A percentile compares a stretch with the other conserved stretches of the same genome.
These are phyloP conservation scores for Oldenlandia corymbosa DNA, from an alignment of 257 asterid species.

Conservation along the genomic window DNA sequence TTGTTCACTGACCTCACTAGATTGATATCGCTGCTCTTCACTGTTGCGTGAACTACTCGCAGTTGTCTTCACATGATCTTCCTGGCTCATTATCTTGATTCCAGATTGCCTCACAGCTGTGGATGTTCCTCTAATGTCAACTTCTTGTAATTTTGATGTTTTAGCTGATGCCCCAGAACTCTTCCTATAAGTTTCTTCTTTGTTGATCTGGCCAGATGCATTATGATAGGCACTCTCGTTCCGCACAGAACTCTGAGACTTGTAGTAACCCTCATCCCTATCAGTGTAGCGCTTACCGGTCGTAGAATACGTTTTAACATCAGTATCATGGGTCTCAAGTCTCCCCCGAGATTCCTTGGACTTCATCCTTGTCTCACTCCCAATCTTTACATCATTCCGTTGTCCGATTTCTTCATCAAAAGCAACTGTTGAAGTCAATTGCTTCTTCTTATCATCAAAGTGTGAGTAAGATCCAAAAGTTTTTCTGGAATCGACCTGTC, in stretches of 20 bases:
- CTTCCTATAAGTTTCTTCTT: slow-evolving; percentile 44
- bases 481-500: slow-evolving; percentile 25
- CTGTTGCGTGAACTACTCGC: slow-evolving; percentile 28
- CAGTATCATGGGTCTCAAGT: slow-evolving; percentile 27
- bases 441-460: slow-evolving; percentile 36
- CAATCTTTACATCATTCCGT: slow-evolving; percentile 32
- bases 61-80: slow-evolving; percentile 30
- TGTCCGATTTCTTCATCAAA: slow-evolving; percentile 33
- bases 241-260: slow-evolving; percentile 31
- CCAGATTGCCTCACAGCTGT: slow-evolving; percentile 36
- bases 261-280: slow-evolving; percentile 32
- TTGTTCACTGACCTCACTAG: slow-evolving; percentile 31
- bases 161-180: slow-evolving; percentile 31
- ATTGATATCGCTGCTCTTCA: slow-evolving; percentile 32
- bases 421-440: slow-evolving; percentile 25
- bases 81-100: slow-evolving; percentile 31
- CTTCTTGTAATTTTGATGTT: slow-evolving; percentile 40
- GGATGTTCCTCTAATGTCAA: slow-evolving; percentile 40
- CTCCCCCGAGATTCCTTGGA: slow-evolving; percentile 44
- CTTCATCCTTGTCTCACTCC: slow-evolving; percentile 46
- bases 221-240: slow-evolving; percentile 31
- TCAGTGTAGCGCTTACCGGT: slow-evolving; percentile 30
- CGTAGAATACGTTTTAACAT: slow-evolving; percentile 29
- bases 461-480: slow-evolving; percentile 33
- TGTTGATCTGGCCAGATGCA: slow-evolving; percentile 27